Conservation (phyloP, 495 filamentous ascomycete genomes). For the Penicillium waksmanii region DNA sequence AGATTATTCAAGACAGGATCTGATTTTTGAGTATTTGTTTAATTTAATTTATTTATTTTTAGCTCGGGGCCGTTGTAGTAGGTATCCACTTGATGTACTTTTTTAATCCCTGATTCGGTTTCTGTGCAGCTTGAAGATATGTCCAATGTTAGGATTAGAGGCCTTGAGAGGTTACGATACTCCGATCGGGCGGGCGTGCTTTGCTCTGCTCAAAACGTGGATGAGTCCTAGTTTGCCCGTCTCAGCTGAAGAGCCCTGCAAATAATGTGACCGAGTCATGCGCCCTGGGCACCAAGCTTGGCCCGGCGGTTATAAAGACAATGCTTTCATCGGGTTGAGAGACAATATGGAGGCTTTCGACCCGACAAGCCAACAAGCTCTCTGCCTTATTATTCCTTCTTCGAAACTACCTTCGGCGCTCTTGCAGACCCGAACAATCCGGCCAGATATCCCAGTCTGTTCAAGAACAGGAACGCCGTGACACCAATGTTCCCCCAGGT, state of each 20-base stretch:
- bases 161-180: too few relatives aligned
- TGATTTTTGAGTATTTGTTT: conserved; percentile 1
- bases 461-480: conserved; percentile 59
- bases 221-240: background rate
- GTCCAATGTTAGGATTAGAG: background rate
- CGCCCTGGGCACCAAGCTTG: background rate
- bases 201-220: too few relatives aligned
- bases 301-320: background rate
- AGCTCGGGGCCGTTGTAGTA: background rate
- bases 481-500: conserved; percentile 74
- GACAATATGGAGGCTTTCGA: background rate
- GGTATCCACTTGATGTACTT: background rate
- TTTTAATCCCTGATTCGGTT: background rate
- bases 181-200: too few relatives aligned
- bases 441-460: conserved; percentile 58
- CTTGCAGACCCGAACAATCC: conserved; percentile 58
- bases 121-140: background rate
- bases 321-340: background rate
- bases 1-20: conserved; percentile 3
- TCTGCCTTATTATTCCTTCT: conserved; percentile 23
- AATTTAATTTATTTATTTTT: conserved; percentile 2
- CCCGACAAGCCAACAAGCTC: background rate
- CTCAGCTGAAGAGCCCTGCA: background rate
- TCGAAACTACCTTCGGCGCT: conserved; percentile 28
- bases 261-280: background rate